phyloP scores from a whole-genome alignment of 106 monocot species.

The Vanilla planifolia region DNA sequence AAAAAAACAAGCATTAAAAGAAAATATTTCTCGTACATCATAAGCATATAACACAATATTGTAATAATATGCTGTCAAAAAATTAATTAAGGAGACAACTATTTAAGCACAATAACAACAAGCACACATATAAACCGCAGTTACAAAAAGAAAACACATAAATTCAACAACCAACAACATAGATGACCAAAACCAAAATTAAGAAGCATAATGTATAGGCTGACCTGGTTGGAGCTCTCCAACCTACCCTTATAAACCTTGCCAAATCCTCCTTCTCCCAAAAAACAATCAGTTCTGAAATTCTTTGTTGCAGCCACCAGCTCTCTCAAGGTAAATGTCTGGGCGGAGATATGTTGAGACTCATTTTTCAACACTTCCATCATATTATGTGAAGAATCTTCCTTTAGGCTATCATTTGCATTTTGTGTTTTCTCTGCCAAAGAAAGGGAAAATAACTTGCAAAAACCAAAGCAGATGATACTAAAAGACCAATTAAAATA shows the following conservation, averaged over 20 bases:
- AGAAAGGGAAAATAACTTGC: neutral
- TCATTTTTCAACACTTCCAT: constrained; percentile 11
- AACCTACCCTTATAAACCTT: constrained; percentile 36
- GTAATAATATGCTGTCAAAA: too few species aligned
- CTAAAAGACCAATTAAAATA: too few species aligned
- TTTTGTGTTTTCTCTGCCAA: neutral
- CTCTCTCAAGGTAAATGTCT: constrained; percentile 39
- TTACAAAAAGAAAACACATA: too few species aligned
- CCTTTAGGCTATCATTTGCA: constrained; percentile 8
- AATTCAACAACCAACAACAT: too few species aligned
- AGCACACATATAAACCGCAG: too few species aligned
- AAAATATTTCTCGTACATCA: too few species aligned
- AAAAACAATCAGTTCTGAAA: constrained; percentile 33
- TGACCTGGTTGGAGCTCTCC: constrained; percentile 19
- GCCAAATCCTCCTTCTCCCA: constrained; percentile 60
- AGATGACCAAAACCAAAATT: too few species aligned
- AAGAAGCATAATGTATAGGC: neutral
- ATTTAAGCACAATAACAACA: too few species aligned
- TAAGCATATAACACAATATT: too few species aligned
- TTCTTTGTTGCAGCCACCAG: constrained; percentile 41
- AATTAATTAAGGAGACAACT: too few species aligned
- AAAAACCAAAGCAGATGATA: too few species aligned
- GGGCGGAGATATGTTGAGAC: constrained; percentile 22
- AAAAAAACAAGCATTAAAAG: too few species aligned
- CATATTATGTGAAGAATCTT: neutral